Base-by-base conservation (phyloP, 495 filamentous ascomycete species). In the Aspergillus affinis region DNA sequence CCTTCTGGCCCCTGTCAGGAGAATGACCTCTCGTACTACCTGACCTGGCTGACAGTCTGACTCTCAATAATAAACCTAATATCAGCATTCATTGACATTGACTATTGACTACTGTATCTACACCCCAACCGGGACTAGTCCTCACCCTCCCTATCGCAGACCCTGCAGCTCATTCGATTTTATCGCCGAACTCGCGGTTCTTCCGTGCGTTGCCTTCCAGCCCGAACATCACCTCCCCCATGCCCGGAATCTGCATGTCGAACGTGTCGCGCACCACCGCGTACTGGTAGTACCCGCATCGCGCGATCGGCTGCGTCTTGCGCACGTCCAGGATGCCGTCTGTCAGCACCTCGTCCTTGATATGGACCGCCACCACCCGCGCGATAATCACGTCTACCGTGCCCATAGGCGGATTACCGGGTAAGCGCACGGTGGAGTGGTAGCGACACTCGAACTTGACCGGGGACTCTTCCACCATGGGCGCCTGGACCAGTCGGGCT, bases 251-350 rank as follows among this genome's bases (percentile, higher is more conserved):
- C 0, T 76, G 65, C 81, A 84, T 83, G 18, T 83, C 78, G 66
- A 84, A 83, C 13, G 77, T 79, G 58, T 83, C 74, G 46, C 67
- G 61, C 12, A 83, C 65, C 32, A 78, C 79, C 6, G 77, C 70
- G 67, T 86, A 86, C 69, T 86, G 72, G 64, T 79, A 79, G 58
- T 86, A 86, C 47, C 83, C 83, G 68, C 79, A 83, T 26, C 84
- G 66, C n/a, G 84, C 83, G 70, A 87, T 82, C 26, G 82, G 81
- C 69, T 70, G 65, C 27, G 78, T 81, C 70, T 82, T 84, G 8
- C 48, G 59, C n/a, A 85, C 65, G 76, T 85, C 82, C 32, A 86
- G 51, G 49, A 70, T 73, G 5, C 81, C 80, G 57, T 81, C 70
- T 1, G 78, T 80, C 48, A 85, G 44, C 6, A 79, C 80, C 58